Evolutionary conservation across 129 eudicot species (phyloP), one percentile per base, ranked within the genome.

Genomic region (Deinandra increscens): DNA sequence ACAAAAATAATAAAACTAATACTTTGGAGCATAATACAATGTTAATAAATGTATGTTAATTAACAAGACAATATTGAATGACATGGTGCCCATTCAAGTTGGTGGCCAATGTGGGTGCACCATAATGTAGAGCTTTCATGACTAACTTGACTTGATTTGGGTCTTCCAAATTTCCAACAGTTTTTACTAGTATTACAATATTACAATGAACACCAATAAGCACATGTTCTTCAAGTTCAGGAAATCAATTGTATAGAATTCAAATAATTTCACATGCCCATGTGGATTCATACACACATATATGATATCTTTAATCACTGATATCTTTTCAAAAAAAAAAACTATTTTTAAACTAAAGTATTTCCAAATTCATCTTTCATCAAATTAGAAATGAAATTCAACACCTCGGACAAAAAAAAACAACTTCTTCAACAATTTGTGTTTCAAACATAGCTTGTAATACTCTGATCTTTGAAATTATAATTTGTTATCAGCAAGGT

Each of bases 71-170:
- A 50, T 56, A 68, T 69, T 82, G 84, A 66, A 89, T 80, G 7
- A 89, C 93, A 78, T 84, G 93, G 70, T 86, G 83, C 19, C 96
- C 96, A n/a, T 78, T 73, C 18, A 66, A 66, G 34, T 89, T 88
- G 56, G 17, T 82, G n/a, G 86, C 86, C 79, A 89, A 73, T 64
- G 55, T 29, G 7, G 78, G 69, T 22, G 81, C 88, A 66, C 83
- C 84, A 7, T 38, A 81, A 62, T 63, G 72, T 64, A 89, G 39
- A 67, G 85, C 82, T 34, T 75, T 70, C 70, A 86, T 69, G 13
- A 74, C 48, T 10, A 77, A 64, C 59, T 74, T 58, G 19, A 79
- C 56, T 55, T 87, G 90, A 53, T 72, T 66, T 2, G 84, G 88
- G 8, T 74, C 39, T 31, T 26, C 73, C 45, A 81, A 31, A 69